A percentile compares a stretch with the other conserved stretches of the same genome.
Conservation (phyloP, 768 basidiomycete species). For the Porphyrellus cyaneotinctus region DNA sequence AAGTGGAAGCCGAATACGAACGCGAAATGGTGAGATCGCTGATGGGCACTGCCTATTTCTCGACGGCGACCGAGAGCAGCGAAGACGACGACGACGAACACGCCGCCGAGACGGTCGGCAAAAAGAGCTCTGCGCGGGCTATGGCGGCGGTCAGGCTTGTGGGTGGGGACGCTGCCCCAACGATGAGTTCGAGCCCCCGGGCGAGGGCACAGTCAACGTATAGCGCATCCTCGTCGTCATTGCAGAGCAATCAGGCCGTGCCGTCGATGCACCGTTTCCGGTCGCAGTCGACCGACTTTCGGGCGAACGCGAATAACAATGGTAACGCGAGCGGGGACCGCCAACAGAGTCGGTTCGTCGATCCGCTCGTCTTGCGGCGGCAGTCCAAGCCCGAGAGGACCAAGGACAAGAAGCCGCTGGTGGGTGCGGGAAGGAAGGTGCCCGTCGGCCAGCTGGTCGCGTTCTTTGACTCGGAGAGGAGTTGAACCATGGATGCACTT, state of each 20-base stretch:
- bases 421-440: conserved; percentile 51
- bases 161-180: conserved; percentile 19
- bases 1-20: conserved; percentile 27
- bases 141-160: conserved; percentile 34
- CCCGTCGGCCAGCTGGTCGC: conserved; percentile 76
- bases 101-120: conserved; percentile 54
- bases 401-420: conserved; percentile 39
- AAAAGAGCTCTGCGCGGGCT: conserved; percentile 32
- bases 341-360: conserved; percentile 54
- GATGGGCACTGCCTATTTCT: conserved; percentile 43
- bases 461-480: conserved; percentile 60
- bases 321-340: conserved; percentile 7
- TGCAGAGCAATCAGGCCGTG: conserved; percentile 29
- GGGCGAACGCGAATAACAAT: conserved; percentile 13
- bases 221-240: conserved; percentile 29
- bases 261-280: conserved; percentile 30
- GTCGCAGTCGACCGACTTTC: conserved; percentile 38
- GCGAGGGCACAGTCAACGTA: conserved; percentile 60
- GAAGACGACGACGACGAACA: conserved; percentile 37
- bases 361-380: conserved; percentile 67
- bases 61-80: conserved; percentile 35
- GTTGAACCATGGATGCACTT: neutral
- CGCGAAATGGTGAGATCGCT: conserved; percentile 24
- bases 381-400: conserved; percentile 48
- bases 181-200: conserved; percentile 28